Evolutionary conservation across 2,329 filamentous ascomycete species (phyloP), one percentile per base, ranked within the genome.

Genomic region (Paecilomyces niveus): DNA sequence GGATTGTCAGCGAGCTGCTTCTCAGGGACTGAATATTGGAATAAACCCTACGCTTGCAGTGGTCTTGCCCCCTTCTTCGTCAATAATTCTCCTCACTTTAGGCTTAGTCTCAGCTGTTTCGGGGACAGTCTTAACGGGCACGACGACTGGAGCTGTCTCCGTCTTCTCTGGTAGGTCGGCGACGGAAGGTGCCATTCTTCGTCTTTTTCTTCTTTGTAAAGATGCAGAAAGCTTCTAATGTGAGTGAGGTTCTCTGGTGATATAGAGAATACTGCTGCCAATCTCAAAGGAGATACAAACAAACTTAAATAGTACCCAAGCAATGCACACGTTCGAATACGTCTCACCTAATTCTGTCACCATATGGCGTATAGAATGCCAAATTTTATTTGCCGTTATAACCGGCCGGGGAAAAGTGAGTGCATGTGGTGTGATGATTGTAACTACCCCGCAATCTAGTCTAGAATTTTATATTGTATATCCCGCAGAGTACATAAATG

Each of bases 41-140:
- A 1, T 18, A 15, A 31, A n/a, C 18, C 59, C 2, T 64, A 68
- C 66, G 51, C 54, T 67, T 3, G 66, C 65, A 32, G 66, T 67
- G 1, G 65, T 65, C 7, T 61, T 62, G 15, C 56, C 63, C 3
- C 64, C 64, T 56, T 68, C 66, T 29, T 68, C 65, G 8, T 68
- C 66, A 31, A 68, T 65, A 3, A 59, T 53, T 49, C 65, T 58
- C 52, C 65, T 54, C 5, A 68, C 54, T 56, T 59, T 63, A 7
- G 62, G 56, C 50, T 63, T 63, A 1, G 15, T 49, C 8, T 57
- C 39, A 4, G 39, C 49, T 26, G 45, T 21, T 29, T 13, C 33
- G 32, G 56, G 8, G n/a, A 50, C 50, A 1, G 56, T 13, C 52
- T 45, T 45, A 7, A 45, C 15, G 3, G 35, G 35, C 15, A 45